Evolutionary conservation across 306 rosid genomes (phyloP), one percentile per base, ranked within the genome.

Genomic region (Cicer cuneatum): DNA sequence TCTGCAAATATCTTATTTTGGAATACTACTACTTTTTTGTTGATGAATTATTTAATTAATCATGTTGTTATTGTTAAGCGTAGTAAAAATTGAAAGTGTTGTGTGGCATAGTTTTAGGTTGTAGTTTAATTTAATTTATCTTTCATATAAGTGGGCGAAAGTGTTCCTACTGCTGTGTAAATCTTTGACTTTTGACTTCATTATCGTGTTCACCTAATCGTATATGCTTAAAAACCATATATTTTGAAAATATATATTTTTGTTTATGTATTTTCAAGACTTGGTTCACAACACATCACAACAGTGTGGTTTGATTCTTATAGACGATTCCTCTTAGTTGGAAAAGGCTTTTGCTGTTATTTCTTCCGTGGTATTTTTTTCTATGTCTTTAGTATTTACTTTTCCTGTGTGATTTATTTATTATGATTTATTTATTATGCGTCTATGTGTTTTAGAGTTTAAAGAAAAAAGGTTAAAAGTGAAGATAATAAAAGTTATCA

Each of bases 401-500:
- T 77, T 54, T 24, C 78, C 33, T 42, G 10, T 15, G 11, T 78
- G 68, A 60, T 21, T 69, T 78, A 61, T 47, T 51, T 61, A 60
- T 29, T 5, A 52, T 75, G 52, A 60, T 21, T 69, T 78, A 61
- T 47, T 51, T 61, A 60, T 29, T 5, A 52, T 75, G 52, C 1
- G 11, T 78, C 39, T 5, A 52, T 71, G 45, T 1, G 14, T 78
- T 77, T 66, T 7, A 10, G 18, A 62, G 43, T 69, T 46, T 33
- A 14, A 35, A 5, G 33, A 33, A 7, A 58, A 35, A 65, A 43
- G 4, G 58, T 8, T 24, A 52, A 29, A 66, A n/a, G 68, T 47
- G 74, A 56, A 45, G 61, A 56, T 16, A 33, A 45, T 12, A n/a
- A 48, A 10, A 19, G n/a, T 74, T 38, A 2, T 77, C n/a, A 7